Conservation (phyloP, 257 asterid genomes). For the Cruciata laevipes region DNA sequence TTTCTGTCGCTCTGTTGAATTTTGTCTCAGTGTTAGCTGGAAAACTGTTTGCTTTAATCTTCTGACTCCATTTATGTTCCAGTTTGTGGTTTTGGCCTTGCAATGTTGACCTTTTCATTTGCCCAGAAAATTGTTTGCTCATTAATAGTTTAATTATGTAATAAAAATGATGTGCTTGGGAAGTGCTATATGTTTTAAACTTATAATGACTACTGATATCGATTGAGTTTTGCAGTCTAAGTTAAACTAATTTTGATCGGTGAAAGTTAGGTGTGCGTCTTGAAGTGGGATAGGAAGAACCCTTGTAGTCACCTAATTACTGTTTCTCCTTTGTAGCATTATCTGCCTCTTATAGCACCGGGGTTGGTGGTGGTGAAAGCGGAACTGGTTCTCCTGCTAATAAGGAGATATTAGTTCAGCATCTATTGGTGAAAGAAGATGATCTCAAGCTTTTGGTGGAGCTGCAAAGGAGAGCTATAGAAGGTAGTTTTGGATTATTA, state of each 20-base stretch:
- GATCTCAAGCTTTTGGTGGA: constrained; percentile 71
- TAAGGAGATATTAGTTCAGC: constrained; percentile 85
- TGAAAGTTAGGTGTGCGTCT: not conserved
- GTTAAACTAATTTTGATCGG: not conserved
- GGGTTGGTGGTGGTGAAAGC: constrained; percentile 41
- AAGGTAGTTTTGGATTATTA: constrained; percentile 36
- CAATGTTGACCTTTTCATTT: too few relatives aligned
- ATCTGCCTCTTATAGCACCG: constrained; percentile 69
- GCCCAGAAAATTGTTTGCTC: not conserved
- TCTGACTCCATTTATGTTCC: not conserved
- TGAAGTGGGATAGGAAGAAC: not conserved
- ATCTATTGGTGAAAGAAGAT: constrained; percentile 87
- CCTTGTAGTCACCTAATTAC: not conserved
- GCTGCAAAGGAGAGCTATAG: constrained; percentile 58
- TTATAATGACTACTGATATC: too few relatives aligned
- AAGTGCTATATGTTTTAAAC: too few relatives aligned
- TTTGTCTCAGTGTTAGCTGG: not conserved
- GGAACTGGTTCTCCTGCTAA: constrained; percentile 39
- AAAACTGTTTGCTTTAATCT: not conserved
- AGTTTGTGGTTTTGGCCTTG: not conserved
- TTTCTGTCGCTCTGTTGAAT: not conserved
- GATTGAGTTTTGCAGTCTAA: not conserved
- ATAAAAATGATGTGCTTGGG: not conserved
- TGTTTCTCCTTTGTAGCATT: not conserved
- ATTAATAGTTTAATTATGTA: not conserved